Evolutionary conservation across 208 protist species (phyloP).

Genomic region (Kentomonas sorsogonicus): DNA sequence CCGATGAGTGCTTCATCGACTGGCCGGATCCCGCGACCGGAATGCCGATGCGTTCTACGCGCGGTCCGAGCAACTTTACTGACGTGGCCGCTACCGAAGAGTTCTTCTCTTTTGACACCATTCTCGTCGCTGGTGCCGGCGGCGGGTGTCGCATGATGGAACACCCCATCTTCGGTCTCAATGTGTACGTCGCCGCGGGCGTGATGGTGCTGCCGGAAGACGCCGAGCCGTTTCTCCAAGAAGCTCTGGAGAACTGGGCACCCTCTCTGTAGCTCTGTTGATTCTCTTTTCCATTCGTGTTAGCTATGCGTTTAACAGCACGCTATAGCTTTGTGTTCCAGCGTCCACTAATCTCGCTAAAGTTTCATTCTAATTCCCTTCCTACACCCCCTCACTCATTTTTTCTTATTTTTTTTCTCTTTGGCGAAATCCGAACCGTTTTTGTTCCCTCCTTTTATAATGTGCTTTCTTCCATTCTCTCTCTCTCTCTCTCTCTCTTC

Average conservation of each 20-base stretch:
- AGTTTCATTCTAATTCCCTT: no score
- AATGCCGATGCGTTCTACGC: slow-evolving; percentile 23
- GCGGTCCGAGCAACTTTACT: slow-evolving; percentile 25
- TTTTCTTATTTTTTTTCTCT: slow-evolving; percentile 8
- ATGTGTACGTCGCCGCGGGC: slow-evolving; percentile 35
- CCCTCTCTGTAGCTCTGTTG: no score
- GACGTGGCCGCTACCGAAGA: slow-evolving; percentile 40
- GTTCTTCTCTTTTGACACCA: slow-evolving; percentile 35
- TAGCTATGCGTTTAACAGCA: neutral
- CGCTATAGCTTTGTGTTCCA: no score
- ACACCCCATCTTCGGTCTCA: slow-evolving; percentile 35
- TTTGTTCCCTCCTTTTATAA: slow-evolving; percentile 4
- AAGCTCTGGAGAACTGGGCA: slow-evolving; percentile 14
- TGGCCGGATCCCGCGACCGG: slow-evolving; percentile 49
- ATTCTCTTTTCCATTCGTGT: neutral
- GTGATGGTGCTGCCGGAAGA: slow-evolving; percentile 19
- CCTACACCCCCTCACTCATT: neutral
- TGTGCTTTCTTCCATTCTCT: slow-evolving; percentile 6
- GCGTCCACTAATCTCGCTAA: no score
- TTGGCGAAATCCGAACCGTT: neutral
- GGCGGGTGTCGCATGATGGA: slow-evolving; percentile 51
- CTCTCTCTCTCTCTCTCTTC: neutral
- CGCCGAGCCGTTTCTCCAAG: slow-evolving; percentile 12
- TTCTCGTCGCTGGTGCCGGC: slow-evolving; percentile 28
- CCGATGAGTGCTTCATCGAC: slow-evolving; percentile 26